Percentiles rank a stretch among this genome's conserved stretches.
These are phyloP conservation scores for Microsporum ferrugineum DNA, from an alignment of 2,329 filamentous ascomycete genomes.

Conservation along the genomic window DNA sequence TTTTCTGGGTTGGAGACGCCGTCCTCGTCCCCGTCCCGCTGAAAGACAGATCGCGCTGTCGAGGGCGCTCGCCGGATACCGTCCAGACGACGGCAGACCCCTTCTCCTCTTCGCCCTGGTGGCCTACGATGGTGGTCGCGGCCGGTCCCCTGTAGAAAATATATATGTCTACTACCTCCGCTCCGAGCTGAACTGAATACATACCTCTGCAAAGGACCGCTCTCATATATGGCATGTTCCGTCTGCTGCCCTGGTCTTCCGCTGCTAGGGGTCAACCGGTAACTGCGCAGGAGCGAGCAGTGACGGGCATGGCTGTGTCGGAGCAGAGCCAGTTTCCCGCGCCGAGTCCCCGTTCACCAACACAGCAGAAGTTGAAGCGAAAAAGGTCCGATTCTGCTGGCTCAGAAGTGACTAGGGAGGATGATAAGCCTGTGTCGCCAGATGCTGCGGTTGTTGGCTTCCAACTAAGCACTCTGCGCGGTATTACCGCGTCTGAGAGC, in stretches of 20 bases:
- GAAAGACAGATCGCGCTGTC: background rate
- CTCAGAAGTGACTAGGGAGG: constrained; percentile 12
- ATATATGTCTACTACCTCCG: background rate
- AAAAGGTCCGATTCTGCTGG: constrained; percentile 44
- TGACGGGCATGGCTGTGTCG: constrained; percentile 31
- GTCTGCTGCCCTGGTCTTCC: constrained; percentile 37
- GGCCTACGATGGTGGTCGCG: background rate
- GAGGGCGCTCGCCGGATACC: background rate
- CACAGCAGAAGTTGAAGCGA: constrained; percentile 44
- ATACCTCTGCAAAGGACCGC: background rate
- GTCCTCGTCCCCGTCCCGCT: background rate
- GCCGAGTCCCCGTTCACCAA: constrained; percentile 19
- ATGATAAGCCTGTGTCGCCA: background rate
- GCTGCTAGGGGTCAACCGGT: constrained; percentile 37
- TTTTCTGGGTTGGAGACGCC: background rate
- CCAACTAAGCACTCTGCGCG: background rate
- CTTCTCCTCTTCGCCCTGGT: background rate
- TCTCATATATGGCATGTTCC: constrained; percentile 42
- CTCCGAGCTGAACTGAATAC: background rate
- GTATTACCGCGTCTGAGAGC: background rate
- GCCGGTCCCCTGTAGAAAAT: background rate
- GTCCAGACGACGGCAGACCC: background rate
- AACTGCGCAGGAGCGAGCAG: constrained; percentile 27
- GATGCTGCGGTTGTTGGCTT: background rate
- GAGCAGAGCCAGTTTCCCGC: constrained; percentile 21